These are phyloP conservation scores for Athelia psychrophila DNA, from an alignment of 1,284 basidiomycete species.

Conservation along the genomic window DNA sequence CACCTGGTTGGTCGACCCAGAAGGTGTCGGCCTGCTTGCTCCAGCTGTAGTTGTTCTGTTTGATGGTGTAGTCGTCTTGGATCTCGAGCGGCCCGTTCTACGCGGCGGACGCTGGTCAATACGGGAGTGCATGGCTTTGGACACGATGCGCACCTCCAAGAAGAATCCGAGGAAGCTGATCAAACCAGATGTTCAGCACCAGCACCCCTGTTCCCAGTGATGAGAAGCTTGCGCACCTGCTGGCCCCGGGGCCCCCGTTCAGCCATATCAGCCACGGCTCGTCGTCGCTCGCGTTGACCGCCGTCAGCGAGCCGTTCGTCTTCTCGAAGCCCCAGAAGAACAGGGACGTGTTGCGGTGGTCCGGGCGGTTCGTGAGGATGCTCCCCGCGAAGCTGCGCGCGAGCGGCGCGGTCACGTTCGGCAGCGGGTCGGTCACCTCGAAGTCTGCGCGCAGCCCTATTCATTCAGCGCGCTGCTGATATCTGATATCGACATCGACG, in stretches of 20 bases:
- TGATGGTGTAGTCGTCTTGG: conserved; percentile 43
- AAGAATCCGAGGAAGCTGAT: conserved; percentile 65
- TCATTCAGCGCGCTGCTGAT: no score
- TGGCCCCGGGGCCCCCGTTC: conserved; percentile 57
- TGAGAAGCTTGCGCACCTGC: background rate
- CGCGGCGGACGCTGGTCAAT: background rate
- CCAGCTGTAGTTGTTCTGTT: conserved; percentile 56
- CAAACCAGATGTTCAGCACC: conserved; percentile 55
- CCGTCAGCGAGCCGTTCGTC: conserved; percentile 54
- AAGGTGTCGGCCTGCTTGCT: conserved; percentile 59
- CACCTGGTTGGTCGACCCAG: conserved; percentile 69
- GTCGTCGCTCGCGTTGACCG: conserved; percentile 21
- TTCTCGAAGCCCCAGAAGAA: conserved; percentile 75
- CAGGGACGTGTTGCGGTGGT: conserved; percentile 67
- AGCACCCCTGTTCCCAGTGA: background rate
- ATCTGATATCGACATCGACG: conserved; percentile 8
- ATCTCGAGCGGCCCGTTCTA: conserved; percentile 70
- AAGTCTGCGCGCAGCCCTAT: conserved; percentile 42
- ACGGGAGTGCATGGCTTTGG: background rate
- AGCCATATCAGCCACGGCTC: conserved; percentile 76
- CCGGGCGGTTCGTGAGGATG: conserved; percentile 58
- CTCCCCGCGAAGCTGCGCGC: conserved; percentile 65
- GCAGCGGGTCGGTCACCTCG: conserved; percentile 51
- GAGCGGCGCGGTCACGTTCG: conserved; percentile 60
- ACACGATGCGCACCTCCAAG: conserved; percentile 46